Evolutionary conservation across 2,329 filamentous ascomycete genomes (phyloP).

Genomic region (Ceratocystis cubensis): DNA sequence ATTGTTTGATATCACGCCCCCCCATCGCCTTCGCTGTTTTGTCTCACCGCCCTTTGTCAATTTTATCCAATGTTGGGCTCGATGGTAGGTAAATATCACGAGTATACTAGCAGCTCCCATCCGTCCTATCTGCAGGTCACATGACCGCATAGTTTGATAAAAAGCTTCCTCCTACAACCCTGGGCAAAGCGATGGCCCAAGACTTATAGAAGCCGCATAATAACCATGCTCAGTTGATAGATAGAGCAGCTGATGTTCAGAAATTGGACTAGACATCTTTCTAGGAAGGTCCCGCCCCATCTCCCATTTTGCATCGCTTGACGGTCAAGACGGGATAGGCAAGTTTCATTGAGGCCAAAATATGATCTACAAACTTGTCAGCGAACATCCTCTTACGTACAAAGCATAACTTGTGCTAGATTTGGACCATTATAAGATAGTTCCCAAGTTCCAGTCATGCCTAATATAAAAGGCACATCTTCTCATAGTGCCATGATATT

Average conservation of each 20-base stretch:
- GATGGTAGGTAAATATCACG: not conserved
- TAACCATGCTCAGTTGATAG: not conserved
- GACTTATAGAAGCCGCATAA: not conserved
- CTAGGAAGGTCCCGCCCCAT: not conserved
- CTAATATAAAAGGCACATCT: not conserved
- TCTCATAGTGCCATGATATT: not conserved
- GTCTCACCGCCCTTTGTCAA: not conserved
- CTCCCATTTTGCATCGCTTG: not conserved
- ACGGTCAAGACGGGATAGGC: not conserved
- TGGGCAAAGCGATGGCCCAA: not conserved
- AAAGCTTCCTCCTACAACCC: not conserved
- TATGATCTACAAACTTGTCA: not conserved
- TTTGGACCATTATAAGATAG: not conserved
- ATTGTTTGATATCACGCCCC: not conserved
- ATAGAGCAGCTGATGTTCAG: no score
- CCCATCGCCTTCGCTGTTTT: not conserved
- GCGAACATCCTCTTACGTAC: not conserved
- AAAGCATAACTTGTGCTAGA: not conserved
- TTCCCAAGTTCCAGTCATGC: not conserved
- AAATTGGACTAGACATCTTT: not conserved
- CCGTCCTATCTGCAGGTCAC: not conserved
- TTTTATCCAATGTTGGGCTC: not conserved
- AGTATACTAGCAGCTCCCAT: not conserved
- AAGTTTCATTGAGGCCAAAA: not conserved
- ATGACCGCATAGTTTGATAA: slow-evolving; percentile 4